Percentiles rank a stretch among this genome's conserved stretches.
Evolutionary conservation across 2,329 filamentous ascomycete genomes (phyloP).

Genomic region (Paraphoma sp.): DNA sequence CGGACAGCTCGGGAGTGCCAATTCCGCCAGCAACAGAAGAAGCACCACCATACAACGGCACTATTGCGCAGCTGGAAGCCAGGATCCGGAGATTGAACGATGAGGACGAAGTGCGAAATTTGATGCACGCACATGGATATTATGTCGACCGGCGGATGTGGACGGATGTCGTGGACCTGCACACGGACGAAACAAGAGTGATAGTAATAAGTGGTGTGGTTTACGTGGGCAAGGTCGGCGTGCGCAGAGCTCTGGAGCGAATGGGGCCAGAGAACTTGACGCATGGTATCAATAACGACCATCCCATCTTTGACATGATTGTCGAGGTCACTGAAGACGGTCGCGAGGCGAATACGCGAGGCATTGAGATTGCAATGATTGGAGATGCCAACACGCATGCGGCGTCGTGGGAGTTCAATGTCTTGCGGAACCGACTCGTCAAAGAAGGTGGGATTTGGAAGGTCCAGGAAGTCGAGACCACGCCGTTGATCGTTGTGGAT

Average conservation of each 20-base stretch:
- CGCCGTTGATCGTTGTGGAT: constrained; percentile 27
- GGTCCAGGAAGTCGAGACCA: constrained; percentile 20
- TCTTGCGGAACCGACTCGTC: constrained; percentile 27
- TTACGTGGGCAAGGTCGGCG: constrained; percentile 18
- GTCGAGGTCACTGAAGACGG: constrained; percentile 23
- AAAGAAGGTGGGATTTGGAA: constrained; percentile 29
- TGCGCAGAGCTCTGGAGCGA: constrained; percentile 20
- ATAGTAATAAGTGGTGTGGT: constrained; percentile 8
- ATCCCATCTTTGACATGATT: constrained; percentile 33
- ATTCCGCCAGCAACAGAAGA: constrained; percentile 18
- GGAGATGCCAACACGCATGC: constrained; percentile 23
- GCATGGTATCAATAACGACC: constrained; percentile 31
- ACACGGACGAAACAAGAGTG: constrained; percentile 17
- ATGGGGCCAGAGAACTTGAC: constrained; percentile 29
- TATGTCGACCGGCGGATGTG: constrained; percentile 36
- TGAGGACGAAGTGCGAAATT: constrained; percentile 31
- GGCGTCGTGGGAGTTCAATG: constrained; percentile 34
- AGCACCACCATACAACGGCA: constrained; percentile 13
- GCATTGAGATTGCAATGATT: constrained; percentile 31
- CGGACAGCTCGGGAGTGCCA: constrained; percentile 24
- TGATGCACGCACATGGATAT: constrained; percentile 32
- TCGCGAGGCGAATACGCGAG: constrained; percentile 21
- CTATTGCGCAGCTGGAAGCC: constrained; percentile 12
- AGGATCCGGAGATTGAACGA: constrained; percentile 27
- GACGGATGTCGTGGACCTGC: constrained; percentile 31